phyloP scores from a whole-genome alignment of 306 rosid species.

The Benincasa hispida region DNA sequence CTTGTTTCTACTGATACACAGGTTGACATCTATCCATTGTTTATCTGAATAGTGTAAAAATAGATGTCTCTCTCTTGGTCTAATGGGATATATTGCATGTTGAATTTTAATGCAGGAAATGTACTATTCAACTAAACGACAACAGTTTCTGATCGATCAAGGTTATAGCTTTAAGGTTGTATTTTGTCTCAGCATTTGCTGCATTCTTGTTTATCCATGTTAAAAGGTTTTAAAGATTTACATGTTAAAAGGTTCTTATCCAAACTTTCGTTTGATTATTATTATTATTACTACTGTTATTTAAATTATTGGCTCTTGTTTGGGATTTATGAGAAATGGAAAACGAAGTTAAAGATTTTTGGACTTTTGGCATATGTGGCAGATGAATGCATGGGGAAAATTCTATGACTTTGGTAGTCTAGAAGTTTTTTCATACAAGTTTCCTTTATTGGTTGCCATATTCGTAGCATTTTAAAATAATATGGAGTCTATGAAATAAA shows the following conservation, averaged over 20 bases:
- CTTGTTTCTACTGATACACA: conserved; percentile 97
- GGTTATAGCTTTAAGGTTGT: conserved; percentile 95
- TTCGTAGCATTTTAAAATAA: too few relatives aligned
- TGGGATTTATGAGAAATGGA: neutral
- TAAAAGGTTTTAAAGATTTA: neutral
- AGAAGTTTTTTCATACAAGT: too few relatives aligned
- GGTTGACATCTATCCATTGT: conserved; percentile 26
- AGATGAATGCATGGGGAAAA: neutral
- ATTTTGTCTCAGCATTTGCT: neutral
- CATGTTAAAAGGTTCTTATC: neutral
- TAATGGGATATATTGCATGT: neutral
- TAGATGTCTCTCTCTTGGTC: neutral
- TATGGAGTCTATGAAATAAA: too few relatives aligned
- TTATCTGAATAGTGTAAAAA: neutral
- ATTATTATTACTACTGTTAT: neutral
- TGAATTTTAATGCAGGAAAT: conserved; percentile 56
- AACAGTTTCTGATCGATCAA: conserved; percentile 95
- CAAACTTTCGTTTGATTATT: neutral
- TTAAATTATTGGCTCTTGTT: neutral
- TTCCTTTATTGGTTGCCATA: too few relatives aligned
- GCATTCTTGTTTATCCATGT: neutral
- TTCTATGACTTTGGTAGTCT: too few relatives aligned
- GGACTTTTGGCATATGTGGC: neutral
- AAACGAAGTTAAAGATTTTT: neutral
- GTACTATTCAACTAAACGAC: conserved; percentile 96